These are phyloP conservation scores for Pseudonitzschia multiseries DNA, from an alignment of 108 stramenopile species.

Conservation along the genomic window DNA sequence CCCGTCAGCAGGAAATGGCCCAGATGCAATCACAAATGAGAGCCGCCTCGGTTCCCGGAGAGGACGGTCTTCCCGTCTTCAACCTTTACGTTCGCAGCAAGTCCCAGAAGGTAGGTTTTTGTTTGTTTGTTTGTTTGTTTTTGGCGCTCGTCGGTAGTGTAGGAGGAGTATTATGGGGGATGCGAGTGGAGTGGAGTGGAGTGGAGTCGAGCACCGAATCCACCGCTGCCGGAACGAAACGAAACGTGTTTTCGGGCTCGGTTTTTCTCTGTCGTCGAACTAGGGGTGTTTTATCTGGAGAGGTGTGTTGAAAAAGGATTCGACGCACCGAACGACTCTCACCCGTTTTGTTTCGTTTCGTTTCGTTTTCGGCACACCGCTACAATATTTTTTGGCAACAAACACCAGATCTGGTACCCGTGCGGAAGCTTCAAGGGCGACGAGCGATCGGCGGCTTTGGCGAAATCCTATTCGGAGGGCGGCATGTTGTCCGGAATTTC, in stretches of 20 bases:
- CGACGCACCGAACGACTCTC: no score
- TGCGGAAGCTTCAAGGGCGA: conserved; percentile 91
- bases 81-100: conserved; percentile 79
- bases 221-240: no score
- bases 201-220: no score
- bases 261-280: no score
- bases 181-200: no score
- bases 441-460: conserved; percentile 73
- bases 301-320: no score
- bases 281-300: no score
- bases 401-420: conserved; percentile 88
- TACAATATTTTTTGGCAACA: background rate
- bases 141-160: no score
- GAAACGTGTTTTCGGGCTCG: no score
- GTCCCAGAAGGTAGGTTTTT: conserved; percentile 65
- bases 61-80: conserved; percentile 83
- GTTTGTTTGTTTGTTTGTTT: background rate
- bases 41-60: conserved; percentile 57
- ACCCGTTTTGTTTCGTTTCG: background rate
- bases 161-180: no score
- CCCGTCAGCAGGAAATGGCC: conserved; percentile 65
- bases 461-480: conserved; percentile 50
- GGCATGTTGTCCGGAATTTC: conserved; percentile 66
- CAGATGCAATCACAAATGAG: conserved; percentile 70
- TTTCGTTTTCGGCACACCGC: background rate